phyloP scores from a whole-genome alignment of 1,139 yeast species.

The Lodderomyces beijingensis region DNA sequence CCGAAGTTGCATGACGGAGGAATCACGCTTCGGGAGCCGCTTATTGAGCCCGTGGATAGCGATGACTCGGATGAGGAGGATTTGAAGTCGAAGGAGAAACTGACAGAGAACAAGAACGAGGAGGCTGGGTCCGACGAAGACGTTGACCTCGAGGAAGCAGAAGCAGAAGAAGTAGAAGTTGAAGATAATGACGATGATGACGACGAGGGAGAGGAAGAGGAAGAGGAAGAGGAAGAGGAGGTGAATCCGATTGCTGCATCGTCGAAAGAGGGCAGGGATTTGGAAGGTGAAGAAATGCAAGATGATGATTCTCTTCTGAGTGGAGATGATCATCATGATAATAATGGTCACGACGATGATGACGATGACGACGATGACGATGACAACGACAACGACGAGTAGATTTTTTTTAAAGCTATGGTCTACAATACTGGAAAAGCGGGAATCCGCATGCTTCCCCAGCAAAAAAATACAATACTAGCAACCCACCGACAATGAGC shows the following conservation, averaged over 20 bases:
- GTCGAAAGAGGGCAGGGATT: constrained; percentile 23
- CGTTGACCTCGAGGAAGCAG: not conserved
- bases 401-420: not conserved
- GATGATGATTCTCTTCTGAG: constrained; percentile 10
- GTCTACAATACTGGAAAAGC: constrained; percentile 26
- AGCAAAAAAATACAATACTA: constrained; percentile 37
- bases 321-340: too few relatives aligned
- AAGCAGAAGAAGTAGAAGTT: not conserved
- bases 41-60: too few relatives aligned
- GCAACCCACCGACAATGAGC: constrained; percentile 19
- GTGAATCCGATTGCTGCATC: constrained; percentile 22
- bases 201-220: constrained; percentile 14
- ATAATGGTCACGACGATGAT: too few relatives aligned
- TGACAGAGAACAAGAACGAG: not conserved
- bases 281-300: constrained; percentile 13
- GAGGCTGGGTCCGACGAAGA: not conserved
- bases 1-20: constrained; percentile 1
- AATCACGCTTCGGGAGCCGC: too few relatives aligned
- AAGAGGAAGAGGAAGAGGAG: constrained; percentile 15
- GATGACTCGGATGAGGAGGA: too few relatives aligned
- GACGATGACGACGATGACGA: constrained; percentile 11
- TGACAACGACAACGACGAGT: constrained; percentile 4
- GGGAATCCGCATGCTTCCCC: constrained; percentile 55
- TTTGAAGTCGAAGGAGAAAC: too few relatives aligned
- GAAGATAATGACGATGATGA: constrained; percentile 13